Percentiles rank a stretch among this genome's conserved stretches.
Evolutionary conservation across 148 eudicot genomes (phyloP).

Genomic region (Tetragonia tetragonoides): DNA sequence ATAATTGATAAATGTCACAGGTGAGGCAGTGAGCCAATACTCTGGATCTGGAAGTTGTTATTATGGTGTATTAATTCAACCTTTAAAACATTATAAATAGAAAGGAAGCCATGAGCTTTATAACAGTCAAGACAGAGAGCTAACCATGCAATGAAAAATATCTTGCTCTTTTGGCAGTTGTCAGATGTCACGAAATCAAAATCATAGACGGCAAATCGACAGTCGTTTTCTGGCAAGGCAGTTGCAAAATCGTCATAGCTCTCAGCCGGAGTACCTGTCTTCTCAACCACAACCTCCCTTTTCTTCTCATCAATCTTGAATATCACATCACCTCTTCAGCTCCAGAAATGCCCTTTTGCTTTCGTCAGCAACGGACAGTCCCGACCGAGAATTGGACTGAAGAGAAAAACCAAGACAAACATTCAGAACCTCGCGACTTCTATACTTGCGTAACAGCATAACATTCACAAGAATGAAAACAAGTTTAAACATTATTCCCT

Average conservation of each 20-base stretch:
- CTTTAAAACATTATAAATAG: not conserved
- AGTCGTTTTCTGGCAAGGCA: constrained; percentile 56
- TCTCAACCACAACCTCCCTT: constrained; percentile 63
- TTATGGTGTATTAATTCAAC: not conserved
- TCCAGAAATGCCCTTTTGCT: constrained; percentile 54
- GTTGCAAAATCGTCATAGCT: constrained; percentile 57
- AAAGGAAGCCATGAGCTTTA: constrained; percentile 1
- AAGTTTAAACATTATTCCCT: not conserved
- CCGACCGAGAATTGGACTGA: constrained; percentile 59
- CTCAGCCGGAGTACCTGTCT: constrained; percentile 61
- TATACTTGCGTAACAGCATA: not conserved
- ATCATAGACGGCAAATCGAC: constrained; percentile 72
- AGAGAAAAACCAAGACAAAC: not conserved
- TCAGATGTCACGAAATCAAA: constrained; percentile 73
- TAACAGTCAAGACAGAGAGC: constrained; percentile 6
- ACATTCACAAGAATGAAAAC: not conserved
- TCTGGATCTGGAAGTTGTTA: not conserved
- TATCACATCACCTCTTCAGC: constrained; percentile 60
- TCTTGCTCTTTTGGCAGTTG: constrained; percentile 78
- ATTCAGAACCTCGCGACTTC: not conserved
- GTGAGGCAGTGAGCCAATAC: not conserved
- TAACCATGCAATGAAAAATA: constrained; percentile 78
- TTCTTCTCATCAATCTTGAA: constrained; percentile 73
- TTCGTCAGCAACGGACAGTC: constrained; percentile 54
- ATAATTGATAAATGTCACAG: not conserved